Conservation (phyloP, 306 rosid species). For the Neltuma alba region DNA sequence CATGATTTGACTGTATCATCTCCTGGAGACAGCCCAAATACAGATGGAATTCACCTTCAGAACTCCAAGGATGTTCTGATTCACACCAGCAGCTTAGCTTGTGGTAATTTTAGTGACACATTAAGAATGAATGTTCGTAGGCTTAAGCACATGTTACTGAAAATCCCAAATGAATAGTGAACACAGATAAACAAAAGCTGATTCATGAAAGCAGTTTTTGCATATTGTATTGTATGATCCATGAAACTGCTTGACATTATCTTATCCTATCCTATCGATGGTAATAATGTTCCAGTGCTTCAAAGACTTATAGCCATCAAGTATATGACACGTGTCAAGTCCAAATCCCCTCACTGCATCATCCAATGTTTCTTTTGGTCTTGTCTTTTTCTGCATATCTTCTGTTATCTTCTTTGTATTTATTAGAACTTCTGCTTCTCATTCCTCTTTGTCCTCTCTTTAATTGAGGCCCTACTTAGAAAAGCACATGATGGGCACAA, state of each 20-base stretch:
- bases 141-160: not conserved
- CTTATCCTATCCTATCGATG: conserved; percentile 9
- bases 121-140: not conserved
- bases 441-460: conserved; percentile 31
- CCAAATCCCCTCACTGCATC: conserved; percentile 16
- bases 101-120: conserved; percentile 17
- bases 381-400: not conserved
- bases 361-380: not conserved
- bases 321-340: conserved; percentile 25
- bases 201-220: too few relatives aligned
- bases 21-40: conserved; percentile 20
- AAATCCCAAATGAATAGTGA: not conserved
- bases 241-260: not conserved
- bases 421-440: conserved; percentile 13
- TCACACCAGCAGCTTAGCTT: conserved; percentile 17
- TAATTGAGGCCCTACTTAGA: conserved; percentile 35
- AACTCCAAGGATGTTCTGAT: conserved; percentile 21
- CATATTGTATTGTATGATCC: not conserved
- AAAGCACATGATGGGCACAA: not conserved
- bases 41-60: conserved; percentile 28
- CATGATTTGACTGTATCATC: conserved; percentile 17
- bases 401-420: conserved; percentile 6
- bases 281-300: not conserved
- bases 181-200: not conserved
- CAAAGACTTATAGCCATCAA: not conserved